phyloP scores from a whole-genome alignment of 176 grass and related monocot genomes.

The Alopecurus myosuroides region DNA sequence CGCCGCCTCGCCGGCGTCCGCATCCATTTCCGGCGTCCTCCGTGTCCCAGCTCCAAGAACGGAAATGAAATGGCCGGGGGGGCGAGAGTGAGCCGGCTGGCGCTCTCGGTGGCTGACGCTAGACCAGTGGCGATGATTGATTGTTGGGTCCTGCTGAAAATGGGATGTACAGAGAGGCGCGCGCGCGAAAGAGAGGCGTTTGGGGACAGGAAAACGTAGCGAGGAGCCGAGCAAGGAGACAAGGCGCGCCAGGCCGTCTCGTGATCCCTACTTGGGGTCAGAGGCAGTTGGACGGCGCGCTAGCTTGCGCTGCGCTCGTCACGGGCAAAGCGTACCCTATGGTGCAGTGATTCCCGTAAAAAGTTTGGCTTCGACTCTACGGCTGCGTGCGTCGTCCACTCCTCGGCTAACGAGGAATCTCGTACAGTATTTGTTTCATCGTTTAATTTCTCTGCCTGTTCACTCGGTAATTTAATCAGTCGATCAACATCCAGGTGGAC shows the following conservation, averaged over 20 bases:
- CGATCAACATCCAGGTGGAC: too few species aligned
- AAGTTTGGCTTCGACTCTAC: not conserved
- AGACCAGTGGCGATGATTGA: not conserved
- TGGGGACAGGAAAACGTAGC: not conserved
- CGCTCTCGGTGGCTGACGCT: not conserved
- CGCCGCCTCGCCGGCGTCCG: not conserved
- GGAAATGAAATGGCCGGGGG: not conserved
- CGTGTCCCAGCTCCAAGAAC: not conserved
- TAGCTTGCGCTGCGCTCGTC: not conserved
- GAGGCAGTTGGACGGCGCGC: slow-evolving; percentile 1
- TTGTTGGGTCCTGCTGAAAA: not conserved
- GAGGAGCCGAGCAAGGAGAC: slow-evolving; percentile 26
- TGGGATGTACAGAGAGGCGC: not conserved
- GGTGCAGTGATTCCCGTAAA: not conserved
- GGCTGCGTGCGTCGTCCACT: not conserved
- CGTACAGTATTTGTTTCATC: not conserved
- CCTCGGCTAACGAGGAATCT: not conserved
- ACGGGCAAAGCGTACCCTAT: slow-evolving; percentile 5
- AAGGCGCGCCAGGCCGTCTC: slow-evolving; percentile 30
- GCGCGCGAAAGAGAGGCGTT: not conserved
- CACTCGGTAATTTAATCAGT: not conserved
- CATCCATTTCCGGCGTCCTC: not conserved
- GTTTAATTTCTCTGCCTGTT: not conserved
- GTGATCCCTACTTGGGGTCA: slow-evolving; percentile 20
- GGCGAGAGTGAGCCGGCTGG: not conserved